These are phyloP conservation scores for Rhodofomes roseus DNA, from an alignment of 1,284 basidiomycete species.

Conservation along the genomic window DNA sequence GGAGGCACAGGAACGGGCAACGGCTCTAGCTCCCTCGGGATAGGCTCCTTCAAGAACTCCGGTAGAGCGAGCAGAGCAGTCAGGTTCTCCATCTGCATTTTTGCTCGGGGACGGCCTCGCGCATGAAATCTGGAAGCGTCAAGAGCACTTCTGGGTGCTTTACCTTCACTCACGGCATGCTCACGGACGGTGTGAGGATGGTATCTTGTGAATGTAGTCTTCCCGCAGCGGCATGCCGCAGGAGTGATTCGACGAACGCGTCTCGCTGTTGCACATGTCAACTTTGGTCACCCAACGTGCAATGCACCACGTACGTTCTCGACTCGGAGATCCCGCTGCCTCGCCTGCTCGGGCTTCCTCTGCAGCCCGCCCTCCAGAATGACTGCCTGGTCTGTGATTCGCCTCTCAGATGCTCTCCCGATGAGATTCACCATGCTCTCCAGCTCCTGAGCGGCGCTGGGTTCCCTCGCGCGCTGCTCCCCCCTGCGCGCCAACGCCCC, in stretches of 20 bases:
- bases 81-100: constrained; percentile 37
- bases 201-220: constrained; percentile 75
- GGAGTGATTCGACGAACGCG: constrained; percentile 68
- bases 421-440: constrained; percentile 71
- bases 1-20: constrained; percentile 28
- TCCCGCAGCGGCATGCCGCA: constrained; percentile 62
- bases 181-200: constrained; percentile 22
- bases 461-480: constrained; percentile 40
- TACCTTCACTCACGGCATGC: constrained; percentile 20
- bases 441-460: constrained; percentile 49
- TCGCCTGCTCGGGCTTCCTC: constrained; percentile 46
- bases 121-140: constrained; percentile 63
- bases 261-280: constrained; percentile 43
- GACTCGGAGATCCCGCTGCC: constrained; percentile 49
- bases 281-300: constrained; percentile 7
- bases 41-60: constrained; percentile 48
- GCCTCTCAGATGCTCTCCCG: constrained; percentile 66
- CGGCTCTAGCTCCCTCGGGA: constrained; percentile 26
- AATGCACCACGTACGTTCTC: constrained; percentile 48
- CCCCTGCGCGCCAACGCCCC: constrained; percentile 29
- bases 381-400: constrained; percentile 65
- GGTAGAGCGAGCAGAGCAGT: constrained; percentile 53
- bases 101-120: constrained; percentile 42
- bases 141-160: constrained; percentile 59
- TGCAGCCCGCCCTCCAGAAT: constrained; percentile 57